phyloP scores from a whole-genome alignment of 768 basidiomycete genomes.

The Kwoniella sp. region DNA sequence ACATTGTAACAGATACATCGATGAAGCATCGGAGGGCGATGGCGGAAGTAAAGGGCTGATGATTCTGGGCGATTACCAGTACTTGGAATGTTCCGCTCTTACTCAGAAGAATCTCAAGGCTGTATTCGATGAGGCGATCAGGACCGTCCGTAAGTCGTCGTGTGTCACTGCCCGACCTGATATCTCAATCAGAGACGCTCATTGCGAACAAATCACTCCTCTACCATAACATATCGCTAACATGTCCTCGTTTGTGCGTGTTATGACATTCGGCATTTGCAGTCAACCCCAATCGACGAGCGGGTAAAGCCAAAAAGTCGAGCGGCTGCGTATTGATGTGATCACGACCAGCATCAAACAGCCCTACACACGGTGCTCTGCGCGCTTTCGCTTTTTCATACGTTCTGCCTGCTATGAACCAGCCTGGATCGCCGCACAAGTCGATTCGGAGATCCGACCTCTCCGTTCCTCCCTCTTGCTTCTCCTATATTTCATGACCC shows the following conservation, averaged over 20 bases:
- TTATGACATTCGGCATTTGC: not conserved
- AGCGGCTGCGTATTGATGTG: slow-evolving; percentile 53
- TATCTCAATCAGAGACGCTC: not conserved
- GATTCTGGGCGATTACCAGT: slow-evolving; percentile 25
- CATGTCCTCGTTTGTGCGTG: not conserved
- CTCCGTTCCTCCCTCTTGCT: too few relatives aligned
- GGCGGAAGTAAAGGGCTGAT: too few relatives aligned
- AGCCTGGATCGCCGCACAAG: too few relatives aligned
- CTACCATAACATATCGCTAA: too few relatives aligned
- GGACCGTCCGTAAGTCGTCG: slow-evolving; percentile 48
- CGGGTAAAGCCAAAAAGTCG: slow-evolving; percentile 50
- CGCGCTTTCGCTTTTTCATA: too few relatives aligned
- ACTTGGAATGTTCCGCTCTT: slow-evolving; percentile 54
- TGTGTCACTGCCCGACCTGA: not conserved
- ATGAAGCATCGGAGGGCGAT: not conserved
- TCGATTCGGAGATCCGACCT: too few relatives aligned
- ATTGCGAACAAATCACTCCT: too few relatives aligned
- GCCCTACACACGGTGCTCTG: too few relatives aligned
- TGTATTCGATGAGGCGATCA: slow-evolving; percentile 58
- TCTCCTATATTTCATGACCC: too few relatives aligned
- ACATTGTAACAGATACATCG: not conserved
- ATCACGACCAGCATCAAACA: too few relatives aligned
- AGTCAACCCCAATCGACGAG: slow-evolving; percentile 49
- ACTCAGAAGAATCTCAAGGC: slow-evolving; percentile 57
- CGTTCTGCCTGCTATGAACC: too few relatives aligned